A percentile compares a stretch with the other conserved stretches of the same genome.
These are phyloP conservation scores for Nyssa sinensis DNA, from an alignment of 148 eudicot species.

Conservation along the genomic window DNA sequence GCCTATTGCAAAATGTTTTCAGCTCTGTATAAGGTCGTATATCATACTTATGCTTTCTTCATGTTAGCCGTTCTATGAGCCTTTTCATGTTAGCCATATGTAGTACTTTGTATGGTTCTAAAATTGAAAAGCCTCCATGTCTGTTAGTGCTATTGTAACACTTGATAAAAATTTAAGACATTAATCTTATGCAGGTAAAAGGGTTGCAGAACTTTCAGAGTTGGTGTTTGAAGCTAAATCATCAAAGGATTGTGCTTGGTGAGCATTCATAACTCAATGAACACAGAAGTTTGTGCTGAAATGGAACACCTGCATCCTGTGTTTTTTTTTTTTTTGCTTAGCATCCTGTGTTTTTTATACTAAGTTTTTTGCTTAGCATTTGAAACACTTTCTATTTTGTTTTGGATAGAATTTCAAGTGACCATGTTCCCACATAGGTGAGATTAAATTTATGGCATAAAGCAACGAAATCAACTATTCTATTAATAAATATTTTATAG, in stretches of 20 bases:
- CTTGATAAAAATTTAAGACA: not conserved
- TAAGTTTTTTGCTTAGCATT: not conserved
- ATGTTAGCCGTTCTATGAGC: not conserved
- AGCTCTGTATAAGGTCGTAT: not conserved
- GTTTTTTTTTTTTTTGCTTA: not conserved
- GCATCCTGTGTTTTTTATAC: no score
- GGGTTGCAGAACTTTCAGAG: slow-evolving; percentile 53
- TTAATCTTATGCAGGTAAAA: slow-evolving; percentile 45
- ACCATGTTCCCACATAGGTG: not conserved
- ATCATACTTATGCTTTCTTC: not conserved
- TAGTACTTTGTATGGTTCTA: not conserved
- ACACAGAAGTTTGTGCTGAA: not conserved
- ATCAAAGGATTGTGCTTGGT: slow-evolving; percentile 80
- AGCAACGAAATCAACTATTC: no score
- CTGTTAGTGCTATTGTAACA: no score
- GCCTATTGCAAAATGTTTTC: not conserved
- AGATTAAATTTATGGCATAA: not conserved
- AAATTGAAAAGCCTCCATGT: not conserved
- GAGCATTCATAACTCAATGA: no score
- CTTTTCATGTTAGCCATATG: not conserved
- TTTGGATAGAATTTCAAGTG: not conserved
- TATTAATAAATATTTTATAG: no score
- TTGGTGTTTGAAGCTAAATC: slow-evolving; percentile 87
- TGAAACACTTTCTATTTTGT: not conserved
- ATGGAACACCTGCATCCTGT: no score